Evolutionary conservation across 805 yeast species (phyloP).

Genomic region (Candida vartiovaarae): DNA sequence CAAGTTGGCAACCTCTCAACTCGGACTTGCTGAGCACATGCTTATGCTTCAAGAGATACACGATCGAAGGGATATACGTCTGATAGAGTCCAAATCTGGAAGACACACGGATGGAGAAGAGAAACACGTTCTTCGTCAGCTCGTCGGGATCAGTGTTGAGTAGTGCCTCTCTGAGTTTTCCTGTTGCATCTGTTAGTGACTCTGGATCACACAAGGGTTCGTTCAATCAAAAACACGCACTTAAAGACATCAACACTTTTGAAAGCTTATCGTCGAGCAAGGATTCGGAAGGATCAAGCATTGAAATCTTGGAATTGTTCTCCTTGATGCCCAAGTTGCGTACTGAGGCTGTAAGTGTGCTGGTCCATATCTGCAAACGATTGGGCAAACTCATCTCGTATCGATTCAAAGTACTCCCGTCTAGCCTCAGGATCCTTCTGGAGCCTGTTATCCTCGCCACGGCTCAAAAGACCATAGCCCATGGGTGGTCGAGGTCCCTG

Average conservation of each 20-base stretch:
- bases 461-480: constrained; percentile 46
- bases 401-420: constrained; percentile 30
- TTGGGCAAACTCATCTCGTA: constrained; percentile 23
- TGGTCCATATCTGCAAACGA: not conserved
- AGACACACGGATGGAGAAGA: constrained; percentile 43
- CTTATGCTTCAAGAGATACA: constrained; percentile 23
- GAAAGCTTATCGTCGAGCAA: constrained; percentile 5
- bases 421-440: constrained; percentile 39
- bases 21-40: constrained; percentile 27
- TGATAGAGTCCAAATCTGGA: constrained; percentile 45
- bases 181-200: constrained; percentile 4
- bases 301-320: not conserved
- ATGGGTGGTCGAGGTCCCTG: constrained; percentile 21
- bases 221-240: constrained; percentile 6
- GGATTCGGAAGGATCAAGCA: not conserved
- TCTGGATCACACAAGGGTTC: too few relatives aligned
- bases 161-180: constrained; percentile 54
- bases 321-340: not conserved
- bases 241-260: constrained; percentile 29
- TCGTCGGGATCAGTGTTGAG: constrained; percentile 31
- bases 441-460: constrained; percentile 49
- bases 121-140: constrained; percentile 39
- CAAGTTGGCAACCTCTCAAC: constrained; percentile 31
- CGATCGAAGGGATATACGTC: constrained; percentile 49
- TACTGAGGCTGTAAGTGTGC: not conserved